Base-by-base conservation (phyloP, 2,329 filamentous ascomycete species). In the Fusarium duplospermum region DNA sequence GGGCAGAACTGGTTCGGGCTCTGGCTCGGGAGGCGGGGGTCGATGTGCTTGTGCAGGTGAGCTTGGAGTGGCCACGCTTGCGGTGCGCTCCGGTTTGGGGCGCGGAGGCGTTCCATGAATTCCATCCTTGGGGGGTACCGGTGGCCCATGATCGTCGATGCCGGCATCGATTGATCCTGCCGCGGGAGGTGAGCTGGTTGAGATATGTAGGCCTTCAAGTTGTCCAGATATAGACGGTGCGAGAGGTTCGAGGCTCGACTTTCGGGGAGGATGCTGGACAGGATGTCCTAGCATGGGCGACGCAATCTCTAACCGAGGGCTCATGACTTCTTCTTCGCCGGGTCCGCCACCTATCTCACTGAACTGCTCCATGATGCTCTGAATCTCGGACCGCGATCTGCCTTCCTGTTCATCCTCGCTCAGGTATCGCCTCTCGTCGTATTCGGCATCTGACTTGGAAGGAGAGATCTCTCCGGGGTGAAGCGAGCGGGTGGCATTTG, bases 311-410 rank as follows among this genome's bases (percentile, higher is more conserved):
- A 97, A 83, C 33, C 94, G 89, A 6, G 95, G 95, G 71, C 95
- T 98, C 94, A 98, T 97, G 80, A 98, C 94, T 82, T 97, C 94
- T 60, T 96, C 92, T 70, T 89, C 91, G 6, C 88, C 92, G 2
- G 91, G 93, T 0, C 92, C 93, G 61, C 91, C 90, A 31, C 90
- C 90, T 60, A 90, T 90, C 79, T 94, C 91, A 76, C 93, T 92
- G 77, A 98, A 98, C 83, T 98, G 96, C 72, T 94, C 94, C 94
- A 99, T 98, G 81, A 99, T 98, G 80, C 90, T 97, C 83, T 98
- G 94, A 69, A 99, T 98, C 84, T 99, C 96, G 7, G 93, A 92
- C 68, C 91, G 90, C 1, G 93, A 94, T 61, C 90, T 91, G 60
- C 89, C 89, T 57, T 95, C 91, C 24, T 90, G 89, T 64, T 90